These are phyloP conservation scores for Colletotrichum theobromicola DNA, from an alignment of 2,329 filamentous ascomycete genomes.

Conservation along the genomic window DNA sequence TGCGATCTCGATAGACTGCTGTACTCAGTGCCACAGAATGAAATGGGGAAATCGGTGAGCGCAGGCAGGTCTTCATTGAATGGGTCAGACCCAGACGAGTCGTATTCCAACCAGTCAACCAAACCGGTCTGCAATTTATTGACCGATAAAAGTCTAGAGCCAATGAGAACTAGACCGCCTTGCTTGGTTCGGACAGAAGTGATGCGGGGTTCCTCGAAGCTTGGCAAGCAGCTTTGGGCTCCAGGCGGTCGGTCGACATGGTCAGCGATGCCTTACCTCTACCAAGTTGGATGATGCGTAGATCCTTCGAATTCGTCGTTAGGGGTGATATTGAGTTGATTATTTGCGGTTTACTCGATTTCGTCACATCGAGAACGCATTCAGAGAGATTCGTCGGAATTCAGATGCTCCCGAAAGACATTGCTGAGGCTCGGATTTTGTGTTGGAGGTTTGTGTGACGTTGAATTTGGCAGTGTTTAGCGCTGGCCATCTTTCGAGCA, in stretches of 20 bases:
- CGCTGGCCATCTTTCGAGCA: background rate
- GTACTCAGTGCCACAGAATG: background rate
- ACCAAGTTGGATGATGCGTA: background rate
- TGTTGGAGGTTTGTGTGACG: background rate
- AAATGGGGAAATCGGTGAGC: background rate
- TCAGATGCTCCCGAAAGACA: background rate
- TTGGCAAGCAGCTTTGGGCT: background rate
- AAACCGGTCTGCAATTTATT: background rate
- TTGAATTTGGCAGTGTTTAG: conserved; percentile 6
- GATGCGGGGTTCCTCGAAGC: background rate
- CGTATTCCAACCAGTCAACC: background rate
- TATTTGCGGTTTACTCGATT: background rate
- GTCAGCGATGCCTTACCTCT: background rate
- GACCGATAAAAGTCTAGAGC: background rate
- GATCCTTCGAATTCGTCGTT: background rate
- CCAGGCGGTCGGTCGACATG: background rate
- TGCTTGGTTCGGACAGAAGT: background rate
- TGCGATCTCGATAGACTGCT: background rate
- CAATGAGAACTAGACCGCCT: background rate
- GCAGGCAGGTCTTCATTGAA: background rate
- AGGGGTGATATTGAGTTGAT: background rate
- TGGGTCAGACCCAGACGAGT: background rate
- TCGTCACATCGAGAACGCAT: background rate
- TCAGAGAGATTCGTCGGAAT: background rate
- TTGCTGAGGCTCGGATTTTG: background rate